Base-by-base conservation (phyloP, 305 asterid genomes). In the Andrographis paniculata region DNA sequence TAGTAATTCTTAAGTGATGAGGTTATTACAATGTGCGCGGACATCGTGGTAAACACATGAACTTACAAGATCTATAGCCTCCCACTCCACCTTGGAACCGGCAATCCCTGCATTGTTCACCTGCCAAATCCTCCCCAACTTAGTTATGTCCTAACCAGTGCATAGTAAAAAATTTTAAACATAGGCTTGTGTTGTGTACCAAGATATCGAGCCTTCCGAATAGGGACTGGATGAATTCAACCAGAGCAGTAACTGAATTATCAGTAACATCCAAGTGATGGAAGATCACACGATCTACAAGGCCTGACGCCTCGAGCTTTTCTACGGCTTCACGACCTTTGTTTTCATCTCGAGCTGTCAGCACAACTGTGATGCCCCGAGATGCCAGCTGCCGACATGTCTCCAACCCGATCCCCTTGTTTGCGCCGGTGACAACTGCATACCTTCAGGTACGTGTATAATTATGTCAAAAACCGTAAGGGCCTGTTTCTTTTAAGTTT, bases 171-270 rank as follows among this genome's bases (percentile, higher is more conserved):
- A 3, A 24, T 4, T 24, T 4, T 24, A 24, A 24, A 3, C 4
- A 24, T 3, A 24, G 4, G 30, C 30, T 24, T 24, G 8, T 24
- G 30, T 24, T 8, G 8, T 4, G 8, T 24, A 74, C 77, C 77
- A 70, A 55, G 30, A 74, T 67, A 61, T 74, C 82, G 21, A 74
- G 69, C 38, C 56, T 74, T 27, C 73, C 78, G 53, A 61, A 55
- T n/a, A 22, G 54, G 31, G 20, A 43, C 28, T 75, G 68, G 24
- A 75, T 16, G 41, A 75, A 71, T 22, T 59, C 58, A 17, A 66
- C 69, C 1, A 74, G 71, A 15, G 75, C 39, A 64, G 56, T 52
- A 60, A 70, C 70, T 2, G 60, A 19, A 5, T 53, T 13, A 55
- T 74, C 65, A 2, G 20, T 2, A 1, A 42, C 47, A 42, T 42